Evolutionary conservation across 2,329 filamentous ascomycete genomes (phyloP).

Genomic region (Cadophora malorum): DNA sequence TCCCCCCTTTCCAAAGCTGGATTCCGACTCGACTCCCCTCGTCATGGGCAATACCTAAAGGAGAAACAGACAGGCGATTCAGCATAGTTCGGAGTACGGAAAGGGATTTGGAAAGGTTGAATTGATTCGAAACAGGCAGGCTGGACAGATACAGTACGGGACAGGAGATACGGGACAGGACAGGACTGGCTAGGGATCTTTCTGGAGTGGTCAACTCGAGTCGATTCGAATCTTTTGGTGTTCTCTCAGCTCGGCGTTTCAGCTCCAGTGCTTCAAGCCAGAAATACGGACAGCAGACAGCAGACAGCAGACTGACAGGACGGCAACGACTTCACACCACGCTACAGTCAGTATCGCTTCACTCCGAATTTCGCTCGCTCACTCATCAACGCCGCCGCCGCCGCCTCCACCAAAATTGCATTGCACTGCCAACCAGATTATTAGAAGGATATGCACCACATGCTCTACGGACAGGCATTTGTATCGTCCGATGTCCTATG

Average conservation of each 20-base stretch:
- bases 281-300: not conserved
- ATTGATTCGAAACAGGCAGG: not conserved
- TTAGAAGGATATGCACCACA: conserved; percentile 19
- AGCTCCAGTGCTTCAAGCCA: not conserved
- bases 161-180: not conserved
- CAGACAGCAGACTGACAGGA: not conserved
- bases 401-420: not conserved
- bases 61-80: conserved; percentile 21
- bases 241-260: not conserved
- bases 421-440: not conserved
- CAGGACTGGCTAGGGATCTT: not conserved
- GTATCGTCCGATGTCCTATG: conserved; percentile 20
- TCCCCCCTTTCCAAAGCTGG: conserved; percentile 29
- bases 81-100: conserved; percentile 13
- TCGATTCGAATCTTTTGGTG: not conserved
- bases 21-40: conserved; percentile 22
- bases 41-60: conserved; percentile 39
- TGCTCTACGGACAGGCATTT: conserved; percentile 11
- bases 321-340: not conserved
- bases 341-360: not conserved
- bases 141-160: not conserved
- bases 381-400: conserved; percentile 8
- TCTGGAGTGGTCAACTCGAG: not conserved
- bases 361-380: not conserved
- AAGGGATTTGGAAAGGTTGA: not conserved